Base-by-base conservation (phyloP, 352 stramenopile genomes). In the Globisporangium polare region DNA sequence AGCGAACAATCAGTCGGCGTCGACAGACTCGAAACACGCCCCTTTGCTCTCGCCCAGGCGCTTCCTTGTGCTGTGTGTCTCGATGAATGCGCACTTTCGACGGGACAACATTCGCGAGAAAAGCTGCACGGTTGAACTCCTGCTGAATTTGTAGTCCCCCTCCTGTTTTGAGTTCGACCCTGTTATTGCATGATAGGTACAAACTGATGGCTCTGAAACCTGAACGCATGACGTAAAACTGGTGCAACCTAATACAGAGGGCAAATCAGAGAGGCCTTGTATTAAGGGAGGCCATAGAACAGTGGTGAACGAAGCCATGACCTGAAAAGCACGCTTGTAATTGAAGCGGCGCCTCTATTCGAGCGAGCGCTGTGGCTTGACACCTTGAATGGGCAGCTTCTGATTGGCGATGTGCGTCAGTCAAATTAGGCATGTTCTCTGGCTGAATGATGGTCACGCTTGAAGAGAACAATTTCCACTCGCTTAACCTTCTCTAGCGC, bases 401-500 rank as follows among this genome's bases (percentile, higher is more conserved):
- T 54, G 56, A 62, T 62, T 62, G 56, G 56, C 46, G 22, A 18
- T 27, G 4, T 42, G 18, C 29, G 5, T 17, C 5, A 54, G 17
- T 24, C 46, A 51, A 7, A 10, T 26, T 33, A 43, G 39, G 42
- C 42, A 29, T 15, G 47, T 53, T 55, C 42, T 41, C 27, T 20
- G 27, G 20, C 27, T 41, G 49, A 55, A 42, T 55, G 49, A 55
- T 43, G 29, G 50, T 56, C 50, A 9, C 17, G 27, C 43, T 18
- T 33, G 18, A 37, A 33, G 47, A 64, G 49, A 58, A 58, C 49
- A 64, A 46, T 29, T 35, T 53, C 29, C 17, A 9, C 9, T 37
- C 20, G 37, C 53, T 50, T 63, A 65, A 71, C 66, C 24, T 27
- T 53, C 53, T 8, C 35, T 52, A 68, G 73, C 68, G 17, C 39